phyloP scores from a whole-genome alignment of 805 yeast species.

The Metschnikowia cerradonensis region DNA sequence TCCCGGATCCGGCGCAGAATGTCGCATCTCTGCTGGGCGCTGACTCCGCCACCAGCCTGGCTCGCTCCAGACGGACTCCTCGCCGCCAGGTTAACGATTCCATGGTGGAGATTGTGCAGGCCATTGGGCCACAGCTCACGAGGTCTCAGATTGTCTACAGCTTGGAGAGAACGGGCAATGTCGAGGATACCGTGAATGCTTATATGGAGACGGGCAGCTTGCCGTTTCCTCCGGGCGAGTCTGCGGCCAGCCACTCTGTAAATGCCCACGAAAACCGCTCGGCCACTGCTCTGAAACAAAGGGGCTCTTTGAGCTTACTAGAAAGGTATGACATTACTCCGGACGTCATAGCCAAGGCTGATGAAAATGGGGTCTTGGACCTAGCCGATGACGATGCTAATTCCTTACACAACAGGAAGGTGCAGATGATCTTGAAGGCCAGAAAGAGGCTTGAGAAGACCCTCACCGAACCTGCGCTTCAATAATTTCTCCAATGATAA shows the following conservation, averaged over 20 bases:
- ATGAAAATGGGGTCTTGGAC: conserved; percentile 15
- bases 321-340: conserved; percentile 40
- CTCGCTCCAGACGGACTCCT: conserved; percentile 12
- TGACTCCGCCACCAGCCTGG: background rate
- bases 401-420: conserved; percentile 28
- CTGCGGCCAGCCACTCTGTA: background rate
- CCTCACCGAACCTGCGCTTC: conserved; percentile 15
- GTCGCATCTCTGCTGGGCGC: background rate
- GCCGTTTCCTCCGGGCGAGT: conserved; percentile 33
- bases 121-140: conserved; percentile 72
- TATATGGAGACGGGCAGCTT: conserved; percentile 58
- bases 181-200: conserved; percentile 74
- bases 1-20: conserved; percentile 14
- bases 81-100: conserved; percentile 54
- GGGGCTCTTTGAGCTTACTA: conserved; percentile 19
- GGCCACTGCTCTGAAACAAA: background rate
- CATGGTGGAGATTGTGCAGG: conserved; percentile 84
- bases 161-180: conserved; percentile 72
- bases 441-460: conserved; percentile 45
- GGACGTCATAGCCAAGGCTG: conserved; percentile 10
- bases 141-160: conserved; percentile 69
- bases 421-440: conserved; percentile 41
- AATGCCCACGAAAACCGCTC: background rate
- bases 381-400: background rate
- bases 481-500: background rate